Base-by-base conservation (phyloP, 176 grass and related monocot species). In the Aegilops speltoides region DNA sequence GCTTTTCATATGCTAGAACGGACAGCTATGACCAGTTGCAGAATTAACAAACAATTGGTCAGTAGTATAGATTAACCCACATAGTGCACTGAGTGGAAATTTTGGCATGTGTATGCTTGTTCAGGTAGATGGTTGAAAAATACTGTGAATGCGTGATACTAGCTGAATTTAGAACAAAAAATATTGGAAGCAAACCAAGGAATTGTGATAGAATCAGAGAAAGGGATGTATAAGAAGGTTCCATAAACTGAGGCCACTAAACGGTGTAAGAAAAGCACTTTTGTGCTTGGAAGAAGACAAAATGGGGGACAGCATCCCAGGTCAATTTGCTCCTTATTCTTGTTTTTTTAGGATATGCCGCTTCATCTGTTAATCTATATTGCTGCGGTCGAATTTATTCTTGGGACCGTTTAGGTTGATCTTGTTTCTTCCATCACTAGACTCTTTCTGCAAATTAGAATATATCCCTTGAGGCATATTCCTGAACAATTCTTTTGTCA, bases 281-380 rank as follows among this genome's bases (percentile, higher is more conserved):
- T 19, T 65, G 37, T 10, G 4, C 46, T 54, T 16, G 0, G 29
- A 82, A 68, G 43, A 40, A 83, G n/a, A 62, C 31, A 48, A 45
- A 17, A 17, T 24, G 36, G 29, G 66, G 56, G 4, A 28, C 76
- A 65, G 14, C 46, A 29, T 62, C 46, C 28, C 15, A 17, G 13
- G 62, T 68, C 69, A 46, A 77, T 26, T 77, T 76, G 77, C 60
- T 75, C 34, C 69, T 62, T 76, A 25, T 86, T 69, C 59, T 82
- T 77, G 77, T 62, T 19, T 20, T 40, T n/a, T 60, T 22, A 70
- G 50, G 52, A 86, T 86, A 86, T 31, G 36, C 50, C 61, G 3
- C 48, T 76, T n/a, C 62, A 70, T 82, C 2, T 3, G 15, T 46
- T 77, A 36, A 63, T 77, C 78, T 33, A 10, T 17, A 81, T 26